Conservation (phyloP, 129 eudicot genomes). For the Lonicera japonica region DNA sequence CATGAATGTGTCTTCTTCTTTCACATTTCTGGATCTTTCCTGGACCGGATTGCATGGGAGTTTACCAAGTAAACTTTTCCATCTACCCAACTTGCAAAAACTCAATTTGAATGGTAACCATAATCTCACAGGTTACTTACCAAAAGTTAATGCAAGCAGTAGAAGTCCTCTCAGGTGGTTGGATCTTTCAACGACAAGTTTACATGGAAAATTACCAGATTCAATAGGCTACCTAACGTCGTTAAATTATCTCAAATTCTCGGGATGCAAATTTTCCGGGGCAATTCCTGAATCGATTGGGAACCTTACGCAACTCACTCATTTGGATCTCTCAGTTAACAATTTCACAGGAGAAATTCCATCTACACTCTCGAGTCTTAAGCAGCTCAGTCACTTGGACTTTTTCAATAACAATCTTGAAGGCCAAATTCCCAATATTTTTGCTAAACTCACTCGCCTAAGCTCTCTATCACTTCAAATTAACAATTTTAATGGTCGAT, state of each 20-base stretch:
- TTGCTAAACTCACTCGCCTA: not conserved
- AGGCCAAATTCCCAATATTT: conserved; percentile 10
- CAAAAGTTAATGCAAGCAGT: conserved; percentile 12
- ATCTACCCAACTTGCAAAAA: conserved; percentile 16
- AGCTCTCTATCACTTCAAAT: not conserved
- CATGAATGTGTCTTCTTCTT: conserved; percentile 10
- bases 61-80: conserved; percentile 21
- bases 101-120: conserved; percentile 9
- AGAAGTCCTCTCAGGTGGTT: conserved; percentile 13
- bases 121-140: conserved; percentile 14
- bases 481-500: conserved; percentile 10
- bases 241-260: conserved; percentile 8
- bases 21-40: conserved; percentile 13
- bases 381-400: conserved; percentile 5
- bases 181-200: conserved; percentile 1
- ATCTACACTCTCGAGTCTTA: conserved; percentile 3
- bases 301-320: conserved; percentile 12
- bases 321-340: not conserved
- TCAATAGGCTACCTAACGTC: conserved; percentile 24
- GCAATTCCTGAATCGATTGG: conserved; percentile 18
- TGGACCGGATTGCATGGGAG: conserved; percentile 18
- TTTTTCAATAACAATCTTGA: conserved; percentile 2
- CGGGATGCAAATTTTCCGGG: conserved; percentile 15
- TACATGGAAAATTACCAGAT: conserved; percentile 21
- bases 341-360: conserved; percentile 10